Evolutionary conservation across 371 early-diverging fungal genomes (phyloP).

Genomic region (Choanephora cucurbitarum): DNA sequence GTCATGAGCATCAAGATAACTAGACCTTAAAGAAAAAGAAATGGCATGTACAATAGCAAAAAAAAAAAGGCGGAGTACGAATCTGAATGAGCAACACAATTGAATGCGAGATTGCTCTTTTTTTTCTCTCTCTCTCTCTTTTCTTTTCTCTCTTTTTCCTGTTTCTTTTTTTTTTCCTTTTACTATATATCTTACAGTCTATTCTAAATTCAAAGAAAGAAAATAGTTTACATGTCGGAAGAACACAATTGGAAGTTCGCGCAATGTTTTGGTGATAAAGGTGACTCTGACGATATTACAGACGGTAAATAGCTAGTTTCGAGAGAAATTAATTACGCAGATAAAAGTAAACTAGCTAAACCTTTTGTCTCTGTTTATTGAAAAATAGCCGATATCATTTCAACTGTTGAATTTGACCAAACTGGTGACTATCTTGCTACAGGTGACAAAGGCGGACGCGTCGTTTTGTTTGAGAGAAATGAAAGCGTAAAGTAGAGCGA

Average conservation of each 20-base stretch:
- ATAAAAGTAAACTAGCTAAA: too few species aligned
- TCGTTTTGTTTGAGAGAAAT: slow-evolving; percentile 96
- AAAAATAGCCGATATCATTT: slow-evolving; percentile 92
- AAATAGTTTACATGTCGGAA: not conserved
- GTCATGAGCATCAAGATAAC: too few species aligned
- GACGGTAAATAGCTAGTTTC: slow-evolving; percentile 73
- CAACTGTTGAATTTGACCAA: slow-evolving; percentile 97
- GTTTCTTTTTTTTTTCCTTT: not conserved
- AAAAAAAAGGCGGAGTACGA: too few species aligned
- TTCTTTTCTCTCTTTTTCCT: not conserved
- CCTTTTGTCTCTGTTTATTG: too few species aligned
- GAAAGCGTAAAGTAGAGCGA: slow-evolving; percentile 75
- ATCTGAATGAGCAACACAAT: not conserved
- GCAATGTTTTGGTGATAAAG: slow-evolving; percentile 99
- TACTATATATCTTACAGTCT: not conserved
- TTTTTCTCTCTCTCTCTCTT: not conserved
- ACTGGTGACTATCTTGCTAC: slow-evolving; percentile 97
- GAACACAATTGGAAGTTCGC: slow-evolving; percentile 94
- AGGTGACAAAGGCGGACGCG: slow-evolving; percentile 97
- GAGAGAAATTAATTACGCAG: not conserved
- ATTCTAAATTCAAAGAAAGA: too few species aligned
- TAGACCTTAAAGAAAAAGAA: too few species aligned
- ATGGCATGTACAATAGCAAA: too few species aligned
- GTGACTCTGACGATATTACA: slow-evolving; percentile 96
- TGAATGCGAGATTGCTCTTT: slow-evolving; percentile 1